Base-by-base conservation (phyloP, 139 green algal genomes). In the Chlorella ohadii region DNA sequence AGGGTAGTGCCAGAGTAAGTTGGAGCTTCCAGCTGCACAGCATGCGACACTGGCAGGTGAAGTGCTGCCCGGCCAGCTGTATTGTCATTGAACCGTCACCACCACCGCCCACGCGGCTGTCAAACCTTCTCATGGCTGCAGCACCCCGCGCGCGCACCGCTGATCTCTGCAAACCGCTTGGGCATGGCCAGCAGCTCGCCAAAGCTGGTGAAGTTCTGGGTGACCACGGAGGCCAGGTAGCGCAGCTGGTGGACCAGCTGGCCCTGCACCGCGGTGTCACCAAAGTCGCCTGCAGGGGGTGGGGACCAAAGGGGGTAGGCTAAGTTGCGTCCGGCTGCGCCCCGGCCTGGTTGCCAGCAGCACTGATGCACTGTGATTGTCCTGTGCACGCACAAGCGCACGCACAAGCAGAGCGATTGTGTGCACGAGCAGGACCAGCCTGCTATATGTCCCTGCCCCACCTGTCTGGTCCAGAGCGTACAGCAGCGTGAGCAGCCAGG, bases 221-320 rank as follows among this genome's bases (percentile, higher is more conserved):
- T 92, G 56, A 96, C 93, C 25, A 96, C 90, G 6, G 87, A 91
- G 17, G 93, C 93, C 65, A 96, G 88, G 84, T 96, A 96, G 41
- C 93, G 88, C 84, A 96, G 91, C 82, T 95, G 84, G 56, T 93
- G 86, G 63, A 95, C 93, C 79, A 96, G 84, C 79, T 65, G 57
- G 0, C 93, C 93, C 86, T 95, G 90, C 47, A 87, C 82, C 17
- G 44, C 65, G 12, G 80, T 84, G 83, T 86, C 71, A 20, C 57
- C 65, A 74, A 88, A 77, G 65, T 89, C 82, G 57, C 64, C 66
- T 84, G 63, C 63, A n/a, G n/a, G n/a, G n/a, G n/a, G n/a, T n/a
- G n/a, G n/a, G n/a, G n/a, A n/a, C n/a, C n/a, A n/a, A n/a, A n/a
- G n/a, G n/a, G n/a, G n/a, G n/a, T n/a, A n/a, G n/a, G n/a, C n/a